Evolutionary conservation across 257 asterid species (phyloP).

Genomic region (Schizonepeta tenuifolia): DNA sequence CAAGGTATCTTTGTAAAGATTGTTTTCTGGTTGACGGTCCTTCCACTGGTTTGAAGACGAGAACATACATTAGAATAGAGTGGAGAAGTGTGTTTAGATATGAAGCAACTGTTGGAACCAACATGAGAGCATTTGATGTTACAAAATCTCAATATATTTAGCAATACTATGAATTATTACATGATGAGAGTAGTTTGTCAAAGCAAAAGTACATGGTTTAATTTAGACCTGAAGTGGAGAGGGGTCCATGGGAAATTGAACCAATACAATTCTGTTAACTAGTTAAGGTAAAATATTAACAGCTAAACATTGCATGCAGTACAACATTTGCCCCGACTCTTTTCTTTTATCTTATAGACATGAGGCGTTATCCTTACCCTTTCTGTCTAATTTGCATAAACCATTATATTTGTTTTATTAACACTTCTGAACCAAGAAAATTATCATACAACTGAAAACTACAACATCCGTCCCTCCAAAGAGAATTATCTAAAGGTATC

Average conservation of each 20-base stretch:
- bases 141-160: conserved; percentile 10
- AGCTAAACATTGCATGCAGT: not conserved
- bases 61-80: conserved; percentile 20
- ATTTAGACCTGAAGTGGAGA: conserved; percentile 8
- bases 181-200: not conserved
- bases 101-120: conserved; percentile 17
- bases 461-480: not conserved
- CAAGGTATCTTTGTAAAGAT: conserved; percentile 86
- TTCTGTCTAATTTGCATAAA: conserved; percentile 8
- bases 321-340: conserved; percentile 2
- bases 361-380: not conserved
- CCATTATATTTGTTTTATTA: not conserved
- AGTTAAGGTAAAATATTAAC: not conserved
- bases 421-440: not conserved
- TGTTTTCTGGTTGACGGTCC: conserved; percentile 82
- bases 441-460: conserved; percentile 1
- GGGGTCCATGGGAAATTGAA: conserved; percentile 19
- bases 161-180: conserved; percentile 6
- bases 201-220: not conserved
- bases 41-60: conserved; percentile 57
- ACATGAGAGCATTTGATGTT: conserved; percentile 8
- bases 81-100: not conserved
- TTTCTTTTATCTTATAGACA: not conserved
- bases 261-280: conserved; percentile 16
- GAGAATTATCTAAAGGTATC: not conserved